Conservation (phyloP, 228 moss, liverwort and hornwort species). For the Sphagnum fallax region DNA sequence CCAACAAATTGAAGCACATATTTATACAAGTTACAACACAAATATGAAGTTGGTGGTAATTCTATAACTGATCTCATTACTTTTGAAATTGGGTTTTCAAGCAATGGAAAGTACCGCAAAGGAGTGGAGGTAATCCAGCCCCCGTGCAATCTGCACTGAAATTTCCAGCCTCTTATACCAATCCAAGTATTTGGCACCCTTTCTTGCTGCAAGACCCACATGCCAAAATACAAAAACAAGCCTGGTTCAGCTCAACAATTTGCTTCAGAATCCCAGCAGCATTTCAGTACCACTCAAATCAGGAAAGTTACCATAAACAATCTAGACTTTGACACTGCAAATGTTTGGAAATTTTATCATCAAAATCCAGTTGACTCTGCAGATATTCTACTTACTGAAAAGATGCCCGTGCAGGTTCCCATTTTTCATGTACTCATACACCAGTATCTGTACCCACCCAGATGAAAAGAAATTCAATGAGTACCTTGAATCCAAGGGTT, state of each 20-base stretch:
- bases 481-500: no score
- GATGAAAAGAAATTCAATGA: no score
- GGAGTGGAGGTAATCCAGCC: conserved; percentile 66
- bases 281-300: no score
- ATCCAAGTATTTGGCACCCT: conserved; percentile 29
- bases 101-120: conserved; percentile 30
- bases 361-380: no score
- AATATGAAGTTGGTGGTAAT: not conserved
- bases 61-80: not conserved
- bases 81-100: not conserved
- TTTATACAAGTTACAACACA: not conserved
- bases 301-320: no score
- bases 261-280: no score
- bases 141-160: conserved; percentile 43
- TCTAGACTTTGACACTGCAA: no score
- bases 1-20: no score
- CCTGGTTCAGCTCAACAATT: no score
- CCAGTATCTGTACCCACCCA: conserved; percentile 40
- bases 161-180: conserved; percentile 48
- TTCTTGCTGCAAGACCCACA: conserved; percentile 21
- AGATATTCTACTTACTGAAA: conserved; percentile 29
- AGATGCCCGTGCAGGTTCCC: conserved; percentile 66
- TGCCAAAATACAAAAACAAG: not conserved
- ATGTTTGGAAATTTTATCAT: no score
- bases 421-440: conserved; percentile 61